Conservation (phyloP, 1,284 basidiomycete species). For the Trichosporon coremiiforme region DNA sequence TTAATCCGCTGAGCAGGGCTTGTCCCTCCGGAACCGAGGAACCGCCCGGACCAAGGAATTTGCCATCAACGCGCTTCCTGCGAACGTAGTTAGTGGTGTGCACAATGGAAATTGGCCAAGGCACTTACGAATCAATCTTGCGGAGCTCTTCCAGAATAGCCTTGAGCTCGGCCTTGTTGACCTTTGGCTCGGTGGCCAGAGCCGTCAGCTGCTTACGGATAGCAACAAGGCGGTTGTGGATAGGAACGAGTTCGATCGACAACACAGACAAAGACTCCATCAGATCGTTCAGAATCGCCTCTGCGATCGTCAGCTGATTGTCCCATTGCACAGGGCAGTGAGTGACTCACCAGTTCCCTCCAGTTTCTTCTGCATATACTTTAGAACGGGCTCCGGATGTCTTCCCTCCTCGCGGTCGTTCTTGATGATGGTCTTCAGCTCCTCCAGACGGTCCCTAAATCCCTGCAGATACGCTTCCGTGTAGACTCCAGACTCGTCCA, state of each 20-base stretch:
- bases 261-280: conserved; percentile 82
- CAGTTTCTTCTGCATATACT: conserved; percentile 84
- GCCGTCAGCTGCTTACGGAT: conserved; percentile 86
- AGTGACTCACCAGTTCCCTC: conserved; percentile 86
- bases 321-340: neutral
- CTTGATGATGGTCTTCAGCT: conserved; percentile 79
- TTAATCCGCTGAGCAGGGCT: conserved; percentile 70
- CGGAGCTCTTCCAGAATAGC: conserved; percentile 88
- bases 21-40: conserved; percentile 84
- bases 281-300: conserved; percentile 72
- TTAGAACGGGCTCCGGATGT: conserved; percentile 83
- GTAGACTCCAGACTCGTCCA: conserved; percentile 91
- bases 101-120: neutral
- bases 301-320: conserved; percentile 56
- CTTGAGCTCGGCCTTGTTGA: conserved; percentile 84
- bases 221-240: conserved; percentile 84
- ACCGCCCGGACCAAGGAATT: conserved; percentile 91
- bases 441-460: conserved; percentile 74
- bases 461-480: conserved; percentile 84
- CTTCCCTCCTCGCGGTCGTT: conserved; percentile 77
- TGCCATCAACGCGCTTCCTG: conserved; percentile 89
- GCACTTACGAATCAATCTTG: conserved; percentile 86
- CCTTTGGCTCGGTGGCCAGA: conserved; percentile 81
- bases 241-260: conserved; percentile 81
- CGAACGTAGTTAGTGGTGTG: conserved; percentile 23